phyloP scores from a whole-genome alignment of 1,284 basidiomycete genomes.

The Tylopilus sp. region DNA sequence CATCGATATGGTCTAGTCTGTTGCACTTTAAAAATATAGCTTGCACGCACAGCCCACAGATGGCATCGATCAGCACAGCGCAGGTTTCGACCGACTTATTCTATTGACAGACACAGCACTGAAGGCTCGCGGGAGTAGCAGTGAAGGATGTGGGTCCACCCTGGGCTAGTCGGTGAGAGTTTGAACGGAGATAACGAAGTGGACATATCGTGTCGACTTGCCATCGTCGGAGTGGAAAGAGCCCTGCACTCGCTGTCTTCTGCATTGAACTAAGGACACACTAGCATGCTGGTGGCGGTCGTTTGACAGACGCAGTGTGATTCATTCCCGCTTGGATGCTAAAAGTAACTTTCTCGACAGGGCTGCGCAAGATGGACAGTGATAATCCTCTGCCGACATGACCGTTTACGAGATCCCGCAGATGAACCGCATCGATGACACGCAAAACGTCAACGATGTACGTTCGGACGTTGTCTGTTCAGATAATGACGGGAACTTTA shows the following conservation, averaged over 20 bases:
- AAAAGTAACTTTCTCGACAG: too few relatives aligned
- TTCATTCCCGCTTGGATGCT: too few relatives aligned
- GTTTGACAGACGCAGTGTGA: background rate
- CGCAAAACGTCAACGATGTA: background rate
- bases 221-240: background rate
- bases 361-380: background rate
- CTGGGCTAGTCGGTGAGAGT: background rate
- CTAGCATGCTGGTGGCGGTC: too few relatives aligned
- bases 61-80: background rate
- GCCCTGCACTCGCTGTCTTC: background rate
- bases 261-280: background rate
- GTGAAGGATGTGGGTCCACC: background rate
- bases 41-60: conserved; percentile 2
- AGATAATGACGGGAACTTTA: background rate
- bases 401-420: too few relatives aligned
- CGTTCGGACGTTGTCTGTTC: background rate
- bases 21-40: background rate
- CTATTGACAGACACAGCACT: background rate
- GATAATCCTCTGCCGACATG: too few relatives aligned
- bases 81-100: background rate
- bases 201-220: too few relatives aligned
- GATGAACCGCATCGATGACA: too few relatives aligned
- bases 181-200: background rate
- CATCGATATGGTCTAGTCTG: conserved; percentile 6
- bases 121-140: conserved; percentile 18